Conservation (phyloP, 441 rosid species). For the Flueggea neowawraea region DNA sequence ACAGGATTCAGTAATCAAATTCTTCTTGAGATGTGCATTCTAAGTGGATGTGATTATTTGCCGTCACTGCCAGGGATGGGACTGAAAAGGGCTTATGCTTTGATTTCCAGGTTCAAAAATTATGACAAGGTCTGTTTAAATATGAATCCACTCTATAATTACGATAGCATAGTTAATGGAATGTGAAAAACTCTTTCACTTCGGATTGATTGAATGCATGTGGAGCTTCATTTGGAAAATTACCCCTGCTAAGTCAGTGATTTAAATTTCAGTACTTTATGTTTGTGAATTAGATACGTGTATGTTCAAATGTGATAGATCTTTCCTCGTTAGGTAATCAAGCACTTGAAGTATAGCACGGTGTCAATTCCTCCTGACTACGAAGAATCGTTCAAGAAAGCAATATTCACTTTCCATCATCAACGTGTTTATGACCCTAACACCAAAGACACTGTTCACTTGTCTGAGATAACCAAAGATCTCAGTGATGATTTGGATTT, state of each 20-base stretch:
- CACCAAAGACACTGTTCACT: conserved; percentile 52
- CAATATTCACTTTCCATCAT: conserved; percentile 83
- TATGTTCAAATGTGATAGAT: conserved; percentile 10
- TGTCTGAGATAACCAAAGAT: conserved; percentile 44
- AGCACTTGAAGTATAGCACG: conserved; percentile 82
- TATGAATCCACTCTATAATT: background rate
- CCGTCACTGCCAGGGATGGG: conserved; percentile 97
- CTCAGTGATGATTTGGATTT: conserved; percentile 58
- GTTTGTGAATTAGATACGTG: conserved; percentile 11
- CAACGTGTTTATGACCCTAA: conserved; percentile 88
- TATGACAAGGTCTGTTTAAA: conserved; percentile 60
- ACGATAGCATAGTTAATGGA: no score
- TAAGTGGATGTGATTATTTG: conserved; percentile 98
- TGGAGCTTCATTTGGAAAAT: background rate
- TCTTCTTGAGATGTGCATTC: conserved; percentile 98
- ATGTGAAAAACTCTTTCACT: background rate
- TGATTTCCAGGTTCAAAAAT: conserved; percentile 70
- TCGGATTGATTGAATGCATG: background rate
- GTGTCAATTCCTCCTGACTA: conserved; percentile 77
- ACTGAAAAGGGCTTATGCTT: conserved; percentile 88
- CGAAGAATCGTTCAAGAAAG: conserved; percentile 87
- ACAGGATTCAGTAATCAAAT: conserved; percentile 74
- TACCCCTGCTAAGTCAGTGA: background rate
- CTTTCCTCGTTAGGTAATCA: conserved; percentile 57
- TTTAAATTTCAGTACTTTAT: background rate